A percentile compares a stretch with the other conserved stretches of the same genome.
These are phyloP conservation scores for Mayamaea pseudoterrestris DNA, from an alignment of 108 stramenopile genomes.

Conservation along the genomic window DNA sequence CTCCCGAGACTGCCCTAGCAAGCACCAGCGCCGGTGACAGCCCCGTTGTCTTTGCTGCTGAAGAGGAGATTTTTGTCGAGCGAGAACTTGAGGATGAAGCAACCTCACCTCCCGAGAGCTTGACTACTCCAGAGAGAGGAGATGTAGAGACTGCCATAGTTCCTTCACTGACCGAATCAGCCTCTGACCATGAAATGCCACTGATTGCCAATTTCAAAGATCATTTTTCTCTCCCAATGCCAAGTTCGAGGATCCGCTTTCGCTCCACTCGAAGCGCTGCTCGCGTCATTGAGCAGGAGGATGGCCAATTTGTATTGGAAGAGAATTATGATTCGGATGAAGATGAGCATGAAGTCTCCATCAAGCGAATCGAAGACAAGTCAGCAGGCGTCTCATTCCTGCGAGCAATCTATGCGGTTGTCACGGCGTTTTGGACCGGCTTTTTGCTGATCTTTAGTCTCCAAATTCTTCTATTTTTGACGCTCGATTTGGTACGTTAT, in stretches of 20 bases:
- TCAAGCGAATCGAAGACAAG: constrained; percentile 24
- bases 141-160: too few species aligned
- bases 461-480: constrained; percentile 41
- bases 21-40: too few species aligned
- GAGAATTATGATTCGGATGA: constrained; percentile 15
- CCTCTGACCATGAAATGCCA: too few species aligned
- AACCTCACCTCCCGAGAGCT: too few species aligned
- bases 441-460: constrained; percentile 57
- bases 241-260: constrained; percentile 34
- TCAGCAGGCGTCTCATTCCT: constrained; percentile 21
- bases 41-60: too few species aligned
- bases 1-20: too few species aligned
- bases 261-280: constrained; percentile 21
- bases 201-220: constrained; percentile 21
- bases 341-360: constrained; percentile 16
- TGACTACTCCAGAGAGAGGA: too few species aligned
- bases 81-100: too few species aligned
- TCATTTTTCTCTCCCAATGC: constrained; percentile 37
- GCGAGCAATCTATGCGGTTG: constrained; percentile 33
- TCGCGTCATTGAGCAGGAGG: constrained; percentile 22
- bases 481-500: constrained; percentile 38
- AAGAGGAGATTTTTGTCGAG: too few species aligned
- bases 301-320: constrained; percentile 41
- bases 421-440: constrained; percentile 38
- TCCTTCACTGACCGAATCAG: too few species aligned